phyloP scores from a whole-genome alignment of 768 basidiomycete species.

The Tephrocybe rancida region DNA sequence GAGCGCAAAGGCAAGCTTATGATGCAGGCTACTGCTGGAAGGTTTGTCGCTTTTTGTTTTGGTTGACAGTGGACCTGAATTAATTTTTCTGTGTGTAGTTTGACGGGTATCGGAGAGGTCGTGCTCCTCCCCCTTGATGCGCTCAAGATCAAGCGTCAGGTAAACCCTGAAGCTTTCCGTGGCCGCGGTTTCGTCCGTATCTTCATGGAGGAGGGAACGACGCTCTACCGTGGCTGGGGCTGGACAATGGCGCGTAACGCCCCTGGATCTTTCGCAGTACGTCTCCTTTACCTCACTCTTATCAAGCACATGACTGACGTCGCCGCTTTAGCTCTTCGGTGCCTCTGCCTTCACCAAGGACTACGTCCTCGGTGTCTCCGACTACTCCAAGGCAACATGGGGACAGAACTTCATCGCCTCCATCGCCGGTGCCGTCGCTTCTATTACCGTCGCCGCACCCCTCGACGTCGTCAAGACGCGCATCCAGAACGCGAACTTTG shows the following conservation, averaged over 20 bases:
- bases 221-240: slow-evolving; percentile 96
- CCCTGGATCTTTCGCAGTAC: slow-evolving; percentile 90
- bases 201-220: slow-evolving; percentile 87
- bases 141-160: slow-evolving; percentile 98
- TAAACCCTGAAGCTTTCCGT: slow-evolving; percentile 97
- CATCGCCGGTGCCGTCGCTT: slow-evolving; percentile 90
- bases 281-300: slow-evolving; percentile 26
- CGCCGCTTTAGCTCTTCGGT: slow-evolving; percentile 83
- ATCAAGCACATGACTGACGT: not conserved
- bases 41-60: slow-evolving; percentile 46
- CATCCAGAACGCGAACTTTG: slow-evolving; percentile 98
- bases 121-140: slow-evolving; percentile 96
- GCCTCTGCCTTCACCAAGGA: slow-evolving; percentile 95
- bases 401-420: slow-evolving; percentile 96
- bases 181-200: slow-evolving; percentile 91
- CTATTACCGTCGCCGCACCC: slow-evolving; percentile 94
- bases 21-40: slow-evolving; percentile 94
- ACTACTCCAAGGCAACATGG: slow-evolving; percentile 97
- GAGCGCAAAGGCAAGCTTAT: slow-evolving; percentile 95
- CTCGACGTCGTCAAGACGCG: slow-evolving; percentile 97
- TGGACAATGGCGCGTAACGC: slow-evolving; percentile 99
- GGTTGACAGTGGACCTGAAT: not conserved
- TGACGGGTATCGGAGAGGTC: slow-evolving; percentile 93
- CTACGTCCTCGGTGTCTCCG: slow-evolving; percentile 83
- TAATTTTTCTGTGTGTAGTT: slow-evolving; percentile 32